Conservation (phyloP, 129 eudicot species). For the Flaveria bidentis region DNA sequence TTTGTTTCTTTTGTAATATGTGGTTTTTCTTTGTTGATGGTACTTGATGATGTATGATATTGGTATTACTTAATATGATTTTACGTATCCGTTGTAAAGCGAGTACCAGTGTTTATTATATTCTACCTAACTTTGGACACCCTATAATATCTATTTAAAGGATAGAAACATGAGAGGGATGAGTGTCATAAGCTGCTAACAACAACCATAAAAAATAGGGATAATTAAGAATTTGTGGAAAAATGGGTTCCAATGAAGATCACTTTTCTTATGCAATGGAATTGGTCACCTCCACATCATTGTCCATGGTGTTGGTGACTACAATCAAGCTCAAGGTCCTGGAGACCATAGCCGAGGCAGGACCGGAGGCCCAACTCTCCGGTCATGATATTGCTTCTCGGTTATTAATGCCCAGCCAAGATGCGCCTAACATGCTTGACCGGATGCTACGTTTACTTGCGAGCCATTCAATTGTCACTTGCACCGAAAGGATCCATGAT, state of each 20-base stretch:
- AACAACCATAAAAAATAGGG: too few relatives aligned
- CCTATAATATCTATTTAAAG: too few relatives aligned
- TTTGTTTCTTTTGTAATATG: too few relatives aligned
- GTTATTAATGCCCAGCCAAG: constrained; percentile 4
- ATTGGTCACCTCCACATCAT: constrained; percentile 15
- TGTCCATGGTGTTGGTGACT: constrained; percentile 17
- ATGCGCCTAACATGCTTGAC: constrained; percentile 35
- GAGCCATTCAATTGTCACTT: constrained; percentile 37
- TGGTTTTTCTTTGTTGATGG: too few relatives aligned
- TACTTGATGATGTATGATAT: too few relatives aligned
- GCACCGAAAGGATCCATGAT: background rate
- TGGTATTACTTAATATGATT: too few relatives aligned
- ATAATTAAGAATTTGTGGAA: too few relatives aligned
- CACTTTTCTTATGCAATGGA: constrained; percentile 25
- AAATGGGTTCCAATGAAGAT: constrained; percentile 13
- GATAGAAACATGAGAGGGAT: too few relatives aligned
- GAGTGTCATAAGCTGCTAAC: too few relatives aligned
- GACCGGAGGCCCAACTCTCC: constrained; percentile 16
- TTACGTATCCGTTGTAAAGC: too few relatives aligned
- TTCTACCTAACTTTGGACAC: too few relatives aligned
- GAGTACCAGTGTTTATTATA: too few relatives aligned
- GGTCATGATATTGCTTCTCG: constrained; percentile 13
- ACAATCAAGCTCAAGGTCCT: constrained; percentile 26
- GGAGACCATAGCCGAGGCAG: constrained; percentile 22
- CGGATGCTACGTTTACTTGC: constrained; percentile 41